Evolutionary conservation across 148 eudicot genomes (phyloP).

Genomic region (Rhododendron mucronatum): DNA sequence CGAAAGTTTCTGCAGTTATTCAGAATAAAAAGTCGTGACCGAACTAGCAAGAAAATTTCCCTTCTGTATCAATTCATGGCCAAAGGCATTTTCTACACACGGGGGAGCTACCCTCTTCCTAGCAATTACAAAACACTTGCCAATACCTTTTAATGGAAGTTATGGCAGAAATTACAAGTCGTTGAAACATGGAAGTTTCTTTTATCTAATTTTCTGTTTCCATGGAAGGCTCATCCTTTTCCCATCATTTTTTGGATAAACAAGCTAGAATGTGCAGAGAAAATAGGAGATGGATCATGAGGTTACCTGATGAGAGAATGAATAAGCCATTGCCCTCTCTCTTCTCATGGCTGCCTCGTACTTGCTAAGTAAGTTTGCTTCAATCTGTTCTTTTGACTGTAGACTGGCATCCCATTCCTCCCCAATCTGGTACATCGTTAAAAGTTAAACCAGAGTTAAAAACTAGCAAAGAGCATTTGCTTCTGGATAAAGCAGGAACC

Average conservation of each 20-base stretch:
- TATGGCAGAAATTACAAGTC: not conserved
- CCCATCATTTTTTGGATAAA: not conserved
- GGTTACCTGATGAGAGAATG: constrained; percentile 89
- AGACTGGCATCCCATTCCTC: constrained; percentile 84
- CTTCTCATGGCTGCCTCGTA: constrained; percentile 92
- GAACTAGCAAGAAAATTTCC: not conserved
- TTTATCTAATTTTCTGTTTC: not conserved
- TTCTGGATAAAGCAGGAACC: not conserved
- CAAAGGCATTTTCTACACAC: not conserved
- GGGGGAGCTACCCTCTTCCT: not conserved
- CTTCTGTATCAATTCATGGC: not conserved
- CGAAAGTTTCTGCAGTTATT: not conserved
- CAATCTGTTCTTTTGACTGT: constrained; percentile 81
- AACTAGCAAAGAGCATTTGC: not conserved
- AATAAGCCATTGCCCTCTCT: constrained; percentile 91
- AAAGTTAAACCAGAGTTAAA: not conserved
- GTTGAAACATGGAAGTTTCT: not conserved
- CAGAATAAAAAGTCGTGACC: not conserved
- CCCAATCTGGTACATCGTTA: constrained; percentile 41
- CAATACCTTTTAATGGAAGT: not conserved
- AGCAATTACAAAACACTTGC: not conserved
- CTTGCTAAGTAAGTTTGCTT: constrained; percentile 68
- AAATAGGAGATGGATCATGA: constrained; percentile 11
- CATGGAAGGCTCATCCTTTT: not conserved
- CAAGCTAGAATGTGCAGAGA: constrained; percentile 11